Evolutionary conservation across 352 stramenopile species (phyloP).

Genomic region (Phytophthora chlamydospora): DNA sequence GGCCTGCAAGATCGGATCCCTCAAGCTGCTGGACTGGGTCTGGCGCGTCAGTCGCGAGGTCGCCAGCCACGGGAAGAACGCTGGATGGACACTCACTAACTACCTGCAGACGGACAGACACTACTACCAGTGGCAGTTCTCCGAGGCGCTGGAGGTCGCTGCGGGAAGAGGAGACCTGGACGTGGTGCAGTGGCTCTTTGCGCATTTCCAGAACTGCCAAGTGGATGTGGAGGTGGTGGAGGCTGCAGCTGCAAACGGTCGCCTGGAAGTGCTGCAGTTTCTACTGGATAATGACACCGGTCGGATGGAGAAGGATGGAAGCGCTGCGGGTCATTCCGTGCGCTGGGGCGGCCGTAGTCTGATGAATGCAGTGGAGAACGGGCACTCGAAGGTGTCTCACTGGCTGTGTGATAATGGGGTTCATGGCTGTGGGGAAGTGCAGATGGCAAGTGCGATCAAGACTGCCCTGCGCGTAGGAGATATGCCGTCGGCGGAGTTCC

Average conservation of each 20-base stretch:
- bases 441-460: slow-evolving; percentile 16
- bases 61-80: not conserved
- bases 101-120: slow-evolving; percentile 6
- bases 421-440: slow-evolving; percentile 1
- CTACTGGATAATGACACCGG: slow-evolving; percentile 10
- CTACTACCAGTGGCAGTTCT: slow-evolving; percentile 29
- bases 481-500: slow-evolving; percentile 8
- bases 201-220: slow-evolving; percentile 12
- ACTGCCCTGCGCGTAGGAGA: slow-evolving; percentile 4
- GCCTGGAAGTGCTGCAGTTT: slow-evolving; percentile 11
- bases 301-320: not conserved
- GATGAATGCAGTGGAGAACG: slow-evolving; percentile 15
- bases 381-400: slow-evolving; percentile 3
- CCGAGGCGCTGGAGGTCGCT: slow-evolving; percentile 13
- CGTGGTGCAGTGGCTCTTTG: slow-evolving; percentile 20
- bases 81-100: slow-evolving; percentile 5
- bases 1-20: slow-evolving; percentile 10
- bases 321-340: slow-evolving; percentile 4
- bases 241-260: slow-evolving; percentile 10
- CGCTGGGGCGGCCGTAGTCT: slow-evolving; percentile 24
- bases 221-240: slow-evolving; percentile 20
- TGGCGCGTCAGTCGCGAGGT: slow-evolving; percentile 6
- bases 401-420: slow-evolving; percentile 9
- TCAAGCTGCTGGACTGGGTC: slow-evolving; percentile 22
- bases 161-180: slow-evolving; percentile 1